Percentiles rank a stretch among this genome's conserved stretches.
Evolutionary conservation across 1,284 basidiomycete genomes (phyloP).

Genomic region (Puccinia triticina): DNA sequence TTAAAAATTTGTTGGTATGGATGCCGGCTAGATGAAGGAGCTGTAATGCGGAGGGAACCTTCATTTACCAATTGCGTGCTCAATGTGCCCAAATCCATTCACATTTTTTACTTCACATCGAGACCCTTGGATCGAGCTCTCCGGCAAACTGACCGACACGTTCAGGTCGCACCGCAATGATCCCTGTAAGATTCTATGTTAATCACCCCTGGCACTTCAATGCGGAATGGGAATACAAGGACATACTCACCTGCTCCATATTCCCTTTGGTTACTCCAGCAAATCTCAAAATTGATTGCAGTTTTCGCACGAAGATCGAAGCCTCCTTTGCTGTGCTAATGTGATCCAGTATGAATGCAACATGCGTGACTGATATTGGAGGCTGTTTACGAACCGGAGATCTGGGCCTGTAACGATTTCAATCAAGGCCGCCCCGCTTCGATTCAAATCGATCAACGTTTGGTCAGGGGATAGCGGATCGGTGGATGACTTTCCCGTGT

Average conservation of each 20-base stretch:
- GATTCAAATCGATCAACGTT: conserved; percentile 82
- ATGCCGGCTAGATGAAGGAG: not conserved
- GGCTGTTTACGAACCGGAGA: conserved; percentile 67
- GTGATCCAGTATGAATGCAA: not conserved
- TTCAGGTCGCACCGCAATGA: conserved; percentile 94
- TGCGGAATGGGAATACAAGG: not conserved
- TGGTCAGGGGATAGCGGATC: conserved; percentile 65
- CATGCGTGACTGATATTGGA: conserved; percentile 1
- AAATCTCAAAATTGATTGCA: conserved; percentile 79
- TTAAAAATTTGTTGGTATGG: not conserved
- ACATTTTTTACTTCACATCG: conserved; percentile 98
- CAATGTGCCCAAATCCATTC: conserved; percentile 85
- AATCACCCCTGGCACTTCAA: not conserved
- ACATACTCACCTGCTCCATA: conserved; percentile 80
- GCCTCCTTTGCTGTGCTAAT: conserved; percentile 84
- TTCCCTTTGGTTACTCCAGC: conserved; percentile 90
- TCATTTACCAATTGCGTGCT: conserved; percentile 77
- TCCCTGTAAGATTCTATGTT: conserved; percentile 66
- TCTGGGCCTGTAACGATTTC: conserved; percentile 96
- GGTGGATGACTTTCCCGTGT: conserved; percentile 88
- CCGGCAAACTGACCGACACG: conserved; percentile 71
- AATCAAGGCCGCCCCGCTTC: conserved; percentile 85
- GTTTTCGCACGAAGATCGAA: conserved; percentile 78
- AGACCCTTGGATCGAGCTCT: conserved; percentile 68
- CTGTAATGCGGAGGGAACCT: not conserved